Percentiles rank a stretch among this genome's conserved stretches.
phyloP scores from a whole-genome alignment of 148 eudicot species.

The Oxyria digyna region DNA sequence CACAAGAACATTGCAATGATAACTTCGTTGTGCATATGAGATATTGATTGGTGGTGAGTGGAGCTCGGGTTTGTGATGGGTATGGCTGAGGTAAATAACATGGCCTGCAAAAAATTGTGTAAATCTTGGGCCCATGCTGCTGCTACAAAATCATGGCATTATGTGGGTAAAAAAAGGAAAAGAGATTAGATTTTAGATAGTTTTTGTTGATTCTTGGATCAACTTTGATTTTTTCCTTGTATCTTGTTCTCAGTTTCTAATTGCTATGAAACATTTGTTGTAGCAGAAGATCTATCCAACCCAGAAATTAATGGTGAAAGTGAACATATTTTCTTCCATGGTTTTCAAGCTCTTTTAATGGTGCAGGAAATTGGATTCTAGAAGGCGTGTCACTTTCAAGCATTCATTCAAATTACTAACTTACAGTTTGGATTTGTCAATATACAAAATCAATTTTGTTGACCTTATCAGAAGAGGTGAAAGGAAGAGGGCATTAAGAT shows the following conservation, averaged over 20 bases:
- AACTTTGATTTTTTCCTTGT: background rate
- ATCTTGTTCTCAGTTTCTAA: background rate
- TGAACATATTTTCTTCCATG: background rate
- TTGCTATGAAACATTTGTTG: background rate
- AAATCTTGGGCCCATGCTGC: background rate
- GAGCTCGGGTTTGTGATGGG: background rate
- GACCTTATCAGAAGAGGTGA: no score
- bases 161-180: no score
- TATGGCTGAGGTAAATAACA: background rate
- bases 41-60: slow-evolving; percentile 5
- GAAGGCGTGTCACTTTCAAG: background rate
- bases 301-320: background rate
- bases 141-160: background rate
- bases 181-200: no score
- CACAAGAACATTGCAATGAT: slow-evolving; percentile 67
- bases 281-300: background rate
- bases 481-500: background rate
- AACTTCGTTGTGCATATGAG: background rate
- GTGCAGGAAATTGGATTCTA: background rate
- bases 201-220: background rate
- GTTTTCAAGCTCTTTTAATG: background rate
- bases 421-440: background rate
- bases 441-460: background rate
- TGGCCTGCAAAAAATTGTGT: background rate
- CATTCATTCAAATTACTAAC: background rate